Evolutionary conservation across 345 rosid genomes (phyloP).

Genomic region (Boechera retrofracta): DNA sequence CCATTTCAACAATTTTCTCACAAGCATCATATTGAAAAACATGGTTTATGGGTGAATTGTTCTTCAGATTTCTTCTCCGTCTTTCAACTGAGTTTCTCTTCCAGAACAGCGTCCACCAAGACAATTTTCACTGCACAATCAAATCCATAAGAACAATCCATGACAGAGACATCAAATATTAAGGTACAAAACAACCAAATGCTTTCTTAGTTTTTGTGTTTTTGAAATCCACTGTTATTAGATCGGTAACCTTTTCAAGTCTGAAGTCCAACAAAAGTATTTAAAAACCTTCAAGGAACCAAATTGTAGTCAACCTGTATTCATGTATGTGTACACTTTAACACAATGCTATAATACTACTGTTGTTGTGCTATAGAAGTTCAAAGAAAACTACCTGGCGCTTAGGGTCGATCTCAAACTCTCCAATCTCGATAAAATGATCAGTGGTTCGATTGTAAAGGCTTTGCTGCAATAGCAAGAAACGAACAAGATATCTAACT

Average conservation of each 20-base stretch:
- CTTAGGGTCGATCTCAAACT: not conserved
- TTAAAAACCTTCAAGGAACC: no score
- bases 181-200: not conserved
- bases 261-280: no score
- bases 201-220: not conserved
- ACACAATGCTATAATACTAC: not conserved
- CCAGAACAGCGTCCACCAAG: not conserved
- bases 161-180: no score
- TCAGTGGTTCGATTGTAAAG: not conserved
- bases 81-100: not conserved
- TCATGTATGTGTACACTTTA: not conserved
- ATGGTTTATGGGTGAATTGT: not conserved
- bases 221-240: not conserved
- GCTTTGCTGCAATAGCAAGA: no score
- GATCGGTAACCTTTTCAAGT: no score
- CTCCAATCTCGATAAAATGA: not conserved
- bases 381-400: conserved; percentile 4
- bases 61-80: not conserved
- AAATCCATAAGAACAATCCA: not conserved
- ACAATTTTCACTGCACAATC: conserved; percentile 7
- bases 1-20: not conserved
- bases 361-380: not conserved
- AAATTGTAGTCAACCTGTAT: not conserved
- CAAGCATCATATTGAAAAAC: not conserved
- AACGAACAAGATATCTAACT: not conserved